Conservation (phyloP, 2,329 filamentous ascomycete species). For the Akanthomyces lecanii region DNA sequence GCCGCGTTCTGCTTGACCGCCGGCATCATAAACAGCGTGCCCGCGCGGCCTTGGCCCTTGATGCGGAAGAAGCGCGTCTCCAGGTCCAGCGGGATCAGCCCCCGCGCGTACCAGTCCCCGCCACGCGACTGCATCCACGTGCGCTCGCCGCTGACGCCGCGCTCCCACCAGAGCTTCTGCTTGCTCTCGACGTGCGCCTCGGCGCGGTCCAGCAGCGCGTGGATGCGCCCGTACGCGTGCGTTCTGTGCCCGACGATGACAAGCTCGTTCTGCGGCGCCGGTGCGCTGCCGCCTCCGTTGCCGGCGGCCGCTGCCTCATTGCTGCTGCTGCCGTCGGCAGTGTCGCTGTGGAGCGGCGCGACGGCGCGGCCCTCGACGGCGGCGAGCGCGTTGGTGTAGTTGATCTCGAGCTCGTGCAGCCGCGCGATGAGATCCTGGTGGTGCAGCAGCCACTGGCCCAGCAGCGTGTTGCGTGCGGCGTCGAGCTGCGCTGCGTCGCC, state of each 20-base stretch:
- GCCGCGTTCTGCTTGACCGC: slow-evolving; percentile 45
- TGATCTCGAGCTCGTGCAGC: slow-evolving; percentile 54
- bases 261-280: slow-evolving; percentile 52
- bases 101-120: slow-evolving; percentile 33
- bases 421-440: slow-evolving; percentile 50
- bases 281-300: slow-evolving; percentile 33
- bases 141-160: slow-evolving; percentile 40
- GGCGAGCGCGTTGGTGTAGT: slow-evolving; percentile 48
- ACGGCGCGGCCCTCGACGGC: slow-evolving; percentile 46
- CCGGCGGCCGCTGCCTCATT: slow-evolving; percentile 19
- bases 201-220: slow-evolving; percentile 42
- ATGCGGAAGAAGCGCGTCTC: slow-evolving; percentile 51
- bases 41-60: slow-evolving; percentile 36
- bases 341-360: slow-evolving; percentile 52
- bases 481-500: slow-evolving; percentile 34
- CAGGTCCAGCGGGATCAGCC: slow-evolving; percentile 47
- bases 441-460: slow-evolving; percentile 55
- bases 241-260: slow-evolving; percentile 52
- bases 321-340: slow-evolving; percentile 24
- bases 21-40: slow-evolving; percentile 51
- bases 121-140: slow-evolving; percentile 28
- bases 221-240: slow-evolving; percentile 45
- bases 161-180: slow-evolving; percentile 31
- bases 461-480: slow-evolving; percentile 46
- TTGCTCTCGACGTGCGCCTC: slow-evolving; percentile 39